Evolutionary conservation across 225 moss, liverwort and hornwort species (phyloP), one percentile per base, ranked within the genome.

Genomic region (Ulota crispa): DNA sequence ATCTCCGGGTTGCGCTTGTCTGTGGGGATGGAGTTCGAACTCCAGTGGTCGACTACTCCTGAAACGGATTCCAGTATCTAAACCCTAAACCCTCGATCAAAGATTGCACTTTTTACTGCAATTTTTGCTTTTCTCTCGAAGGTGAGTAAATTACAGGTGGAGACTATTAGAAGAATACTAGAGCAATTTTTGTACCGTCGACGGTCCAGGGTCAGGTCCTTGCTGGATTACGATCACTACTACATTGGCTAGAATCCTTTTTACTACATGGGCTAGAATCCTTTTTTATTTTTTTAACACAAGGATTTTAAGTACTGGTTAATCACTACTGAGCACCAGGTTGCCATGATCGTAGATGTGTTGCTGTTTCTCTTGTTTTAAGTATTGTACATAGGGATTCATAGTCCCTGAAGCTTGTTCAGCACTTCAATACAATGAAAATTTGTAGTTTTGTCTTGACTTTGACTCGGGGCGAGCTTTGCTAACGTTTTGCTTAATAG

Each of bases 21-120:
- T 3, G 71, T 91, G 13, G 90, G 90, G 2, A 63, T 45, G 16
- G 88, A 86, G 9, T 91, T 91, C 24, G 78, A 88, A 54, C 73
- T 90, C 2, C 54, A 86, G 56, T 90, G 90, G 90, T 75, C 34
- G 1, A 82, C 77, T 20, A 78, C 34, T 3, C 82, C 77, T 12
- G 21, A 64, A n/a, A 61, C 59, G 9, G 83, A 83, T 41, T 79
- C 83, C 1, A 79, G 27, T 56, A 52, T 72, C 31, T 89, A 78
- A 47, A 55, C 39, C 21, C 75, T 70, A 12, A 43, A 43, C 0
- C 42, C 42, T 11, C 0, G 2, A 42, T 10, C 42, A 14, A 14
- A 45, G 45, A 14, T 64, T 47, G 45, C 28, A 5, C 54, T 78
- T 7, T 32, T n/a, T 47, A n/a, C 24, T 30, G 43, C n/a, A 43